A percentile compares a stretch with the other conserved stretches of the same genome.
Evolutionary conservation across 2,329 filamentous ascomycete genomes (phyloP).

Genomic region (Alternaria infectoria): DNA sequence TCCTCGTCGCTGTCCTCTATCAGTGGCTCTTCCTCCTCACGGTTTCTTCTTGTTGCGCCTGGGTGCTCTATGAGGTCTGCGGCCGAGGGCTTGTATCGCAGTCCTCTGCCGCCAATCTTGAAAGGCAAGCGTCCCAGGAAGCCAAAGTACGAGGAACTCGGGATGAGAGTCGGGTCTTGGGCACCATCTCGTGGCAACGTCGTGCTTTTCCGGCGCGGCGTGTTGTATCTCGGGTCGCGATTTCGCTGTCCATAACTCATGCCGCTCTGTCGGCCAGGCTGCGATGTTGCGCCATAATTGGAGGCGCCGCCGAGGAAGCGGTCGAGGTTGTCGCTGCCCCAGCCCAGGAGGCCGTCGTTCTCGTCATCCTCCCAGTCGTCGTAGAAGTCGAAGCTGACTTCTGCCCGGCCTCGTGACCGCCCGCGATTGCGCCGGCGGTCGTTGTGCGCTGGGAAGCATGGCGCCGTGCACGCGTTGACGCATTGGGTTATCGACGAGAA

Average conservation of each 20-base stretch:
- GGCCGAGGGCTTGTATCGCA: slow-evolving; percentile 88
- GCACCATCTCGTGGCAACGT: slow-evolving; percentile 57
- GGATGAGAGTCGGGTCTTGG: slow-evolving; percentile 84
- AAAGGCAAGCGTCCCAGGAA: slow-evolving; percentile 86
- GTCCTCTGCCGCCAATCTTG: slow-evolving; percentile 76
- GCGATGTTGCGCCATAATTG: slow-evolving; percentile 55
- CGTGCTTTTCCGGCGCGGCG: slow-evolving; percentile 61
- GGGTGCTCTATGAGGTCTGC: slow-evolving; percentile 91
- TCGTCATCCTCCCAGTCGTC: slow-evolving; percentile 88
- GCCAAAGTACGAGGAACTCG: slow-evolving; percentile 81
- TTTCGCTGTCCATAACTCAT: slow-evolving; percentile 88
- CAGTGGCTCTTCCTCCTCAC: slow-evolving; percentile 73
- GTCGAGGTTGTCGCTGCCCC: slow-evolving; percentile 85
- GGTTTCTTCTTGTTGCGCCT: slow-evolving; percentile 55
- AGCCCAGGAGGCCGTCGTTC: slow-evolving; percentile 70
- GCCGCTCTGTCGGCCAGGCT: slow-evolving; percentile 74
- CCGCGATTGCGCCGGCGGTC: slow-evolving; percentile 75
- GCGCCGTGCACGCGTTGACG: slow-evolving; percentile 72
- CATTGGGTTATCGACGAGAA: slow-evolving; percentile 70
- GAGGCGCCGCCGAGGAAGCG: slow-evolving; percentile 75
- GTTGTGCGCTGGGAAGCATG: slow-evolving; percentile 74
- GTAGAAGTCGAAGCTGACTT: slow-evolving; percentile 95
- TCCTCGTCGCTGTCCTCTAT: slow-evolving; percentile 66
- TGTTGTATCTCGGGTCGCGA: slow-evolving; percentile 45
- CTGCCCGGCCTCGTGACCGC: slow-evolving; percentile 66